phyloP scores from a whole-genome alignment of 1,139 yeast species.

The Candida sanyaensis region DNA sequence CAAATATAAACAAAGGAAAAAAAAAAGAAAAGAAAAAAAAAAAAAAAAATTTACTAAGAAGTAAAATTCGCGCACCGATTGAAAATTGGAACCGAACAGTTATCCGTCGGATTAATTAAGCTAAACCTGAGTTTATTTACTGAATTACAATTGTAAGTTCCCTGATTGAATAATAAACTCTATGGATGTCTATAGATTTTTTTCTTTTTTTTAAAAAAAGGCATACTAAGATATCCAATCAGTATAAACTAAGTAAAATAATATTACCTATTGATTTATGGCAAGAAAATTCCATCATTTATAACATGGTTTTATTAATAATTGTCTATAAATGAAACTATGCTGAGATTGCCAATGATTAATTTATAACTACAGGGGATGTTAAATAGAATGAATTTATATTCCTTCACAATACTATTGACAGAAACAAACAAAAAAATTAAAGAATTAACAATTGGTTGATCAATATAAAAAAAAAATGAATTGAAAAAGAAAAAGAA shows the following conservation, averaged over 20 bases:
- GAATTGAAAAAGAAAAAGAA: too few species aligned
- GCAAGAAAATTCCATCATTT: constrained; percentile 52
- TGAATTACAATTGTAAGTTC: constrained; percentile 8
- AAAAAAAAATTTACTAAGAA: background rate
- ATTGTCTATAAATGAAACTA: constrained; percentile 42
- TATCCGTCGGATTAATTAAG: background rate
- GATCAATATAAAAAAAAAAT: background rate
- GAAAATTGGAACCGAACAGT: background rate
- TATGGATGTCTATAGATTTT: constrained; percentile 11
- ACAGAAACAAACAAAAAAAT: too few species aligned
- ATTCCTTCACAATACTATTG: background rate
- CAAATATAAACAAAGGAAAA: background rate
- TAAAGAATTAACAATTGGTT: background rate
- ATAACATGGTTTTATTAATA: constrained; percentile 24
- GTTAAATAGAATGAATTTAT: background rate
- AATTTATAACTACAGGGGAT: background rate
- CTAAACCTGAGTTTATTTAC: too few species aligned
- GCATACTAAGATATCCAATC: constrained; percentile 15
- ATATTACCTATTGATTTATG: constrained; percentile 24
- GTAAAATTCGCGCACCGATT: background rate
- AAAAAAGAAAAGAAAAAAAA: background rate
- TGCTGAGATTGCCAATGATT: constrained; percentile 45
- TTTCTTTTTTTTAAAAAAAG: too few species aligned
- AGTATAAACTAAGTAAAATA: constrained; percentile 11
- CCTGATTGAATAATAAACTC: constrained; percentile 18